Evolutionary conservation across 805 yeast genomes (phyloP).

Genomic region (Tanozyma kutaoensis): DNA sequence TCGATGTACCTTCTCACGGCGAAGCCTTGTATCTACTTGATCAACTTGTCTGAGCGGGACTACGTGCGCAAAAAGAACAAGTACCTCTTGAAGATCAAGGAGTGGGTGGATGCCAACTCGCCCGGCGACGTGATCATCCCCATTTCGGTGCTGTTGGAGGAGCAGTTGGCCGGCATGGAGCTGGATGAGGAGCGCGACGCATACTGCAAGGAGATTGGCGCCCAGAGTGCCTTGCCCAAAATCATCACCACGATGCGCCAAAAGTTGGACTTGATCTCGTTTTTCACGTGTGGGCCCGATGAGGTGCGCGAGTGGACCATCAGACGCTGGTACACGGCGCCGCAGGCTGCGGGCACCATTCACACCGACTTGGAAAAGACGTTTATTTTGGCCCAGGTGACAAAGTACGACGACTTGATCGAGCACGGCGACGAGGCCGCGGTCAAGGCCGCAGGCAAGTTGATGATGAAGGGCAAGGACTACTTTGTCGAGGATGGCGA

Average conservation of each 20-base stretch:
- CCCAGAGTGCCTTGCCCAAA: constrained; percentile 58
- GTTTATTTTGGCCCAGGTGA: constrained; percentile 87
- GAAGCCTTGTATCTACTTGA: constrained; percentile 86
- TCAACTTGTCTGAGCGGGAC: constrained; percentile 83
- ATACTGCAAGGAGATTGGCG: constrained; percentile 62
- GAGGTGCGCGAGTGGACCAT: constrained; percentile 99
- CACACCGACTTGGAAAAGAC: constrained; percentile 94
- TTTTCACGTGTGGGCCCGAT: constrained; percentile 91
- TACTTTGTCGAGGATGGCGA: constrained; percentile 95
- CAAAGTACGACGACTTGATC: constrained; percentile 67
- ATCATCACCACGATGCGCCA: constrained; percentile 80
- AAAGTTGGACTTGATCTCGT: constrained; percentile 76
- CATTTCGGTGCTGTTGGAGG: constrained; percentile 79
- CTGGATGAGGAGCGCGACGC: constrained; percentile 28
- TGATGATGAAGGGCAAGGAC: constrained; percentile 85
- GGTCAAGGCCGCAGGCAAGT: constrained; percentile 81
- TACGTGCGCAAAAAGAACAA: constrained; percentile 82
- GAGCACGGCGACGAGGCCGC: constrained; percentile 66
- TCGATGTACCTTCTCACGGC: constrained; percentile 81
- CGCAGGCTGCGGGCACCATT: constrained; percentile 98
- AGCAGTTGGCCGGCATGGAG: constrained; percentile 64
- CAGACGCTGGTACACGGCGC: constrained; percentile 83
- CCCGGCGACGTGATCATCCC: constrained; percentile 86
- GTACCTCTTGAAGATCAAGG: constrained; percentile 66
- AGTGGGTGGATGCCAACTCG: constrained; percentile 82